Evolutionary conservation across 371 early-diverging fungal genomes (phyloP), one percentile per base, ranked within the genome.

Genomic region (Mucor mucedo): DNA sequence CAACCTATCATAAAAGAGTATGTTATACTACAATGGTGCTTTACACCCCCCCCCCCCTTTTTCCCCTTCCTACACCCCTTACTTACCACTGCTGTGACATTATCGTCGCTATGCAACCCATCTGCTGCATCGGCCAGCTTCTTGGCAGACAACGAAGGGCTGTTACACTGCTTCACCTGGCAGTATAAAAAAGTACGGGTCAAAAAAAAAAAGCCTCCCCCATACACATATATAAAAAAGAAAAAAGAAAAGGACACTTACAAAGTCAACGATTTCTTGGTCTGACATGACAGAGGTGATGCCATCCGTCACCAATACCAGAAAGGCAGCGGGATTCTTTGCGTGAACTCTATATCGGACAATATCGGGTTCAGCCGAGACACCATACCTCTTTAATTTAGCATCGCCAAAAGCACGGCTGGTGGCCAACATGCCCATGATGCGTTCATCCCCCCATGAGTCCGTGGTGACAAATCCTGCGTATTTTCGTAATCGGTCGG

Each of bases 391-490:
- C 69, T 92, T 92, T 52, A 88, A 73, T 57, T 83, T 80, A 33
- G 86, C 80, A 71, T 92, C 92, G 28, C 92, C 92, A 73, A 92
- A 81, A 0, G 91, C 86, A 21, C 92, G 81, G 47, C 91, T 89
- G 10, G 86, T 90, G 1, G 91, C 91, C 39, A 92, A 66, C 60
- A 78, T 78, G 1, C 90, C 91, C 77, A 92, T 72, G 5, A 86
- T 86, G 38, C 88, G 79, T 60, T 91, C 91, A 66, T 91, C 90
- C 38, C 92, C 92, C 82, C 88, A 92, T 3, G 91, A 91, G 69
- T 92, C 92, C 1, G 86, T 83, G 1, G 79, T 88, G 1, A 88
- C 77, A 66, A 83, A 88, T 2, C 87, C 87, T 4, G 87, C 87
- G 68, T 83, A 83, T 45, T 80, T 85, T 38, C 84, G 75, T 38